Evolutionary conservation across 192 early-diverging fungal species (phyloP).

Genomic region (Powellomyces hirtus): DNA sequence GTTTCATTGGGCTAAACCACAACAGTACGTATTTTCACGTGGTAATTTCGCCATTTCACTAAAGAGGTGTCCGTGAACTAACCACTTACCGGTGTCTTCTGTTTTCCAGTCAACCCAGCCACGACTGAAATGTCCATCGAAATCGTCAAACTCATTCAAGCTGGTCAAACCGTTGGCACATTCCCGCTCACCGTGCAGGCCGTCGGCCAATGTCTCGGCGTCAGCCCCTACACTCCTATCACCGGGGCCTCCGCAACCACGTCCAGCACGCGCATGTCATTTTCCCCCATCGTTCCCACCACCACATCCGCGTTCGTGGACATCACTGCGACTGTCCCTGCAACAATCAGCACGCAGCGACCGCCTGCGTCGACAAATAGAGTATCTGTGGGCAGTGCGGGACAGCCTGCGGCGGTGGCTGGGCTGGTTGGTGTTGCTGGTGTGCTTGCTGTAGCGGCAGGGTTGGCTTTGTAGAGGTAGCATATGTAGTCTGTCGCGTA

Average conservation of each 20-base stretch:
- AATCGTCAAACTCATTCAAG: neutral
- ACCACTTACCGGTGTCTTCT: neutral
- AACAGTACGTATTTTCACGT: no score
- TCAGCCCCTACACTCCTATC: neutral
- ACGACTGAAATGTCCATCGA: neutral
- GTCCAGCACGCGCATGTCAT: no score
- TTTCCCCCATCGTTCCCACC: neutral
- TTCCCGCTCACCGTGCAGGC: slow-evolving; percentile 5
- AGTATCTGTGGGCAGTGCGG: neutral
- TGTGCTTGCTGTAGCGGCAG: neutral
- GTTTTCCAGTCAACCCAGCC: neutral
- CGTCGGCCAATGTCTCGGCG: slow-evolving; percentile 4
- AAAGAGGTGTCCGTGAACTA: no score
- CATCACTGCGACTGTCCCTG: neutral
- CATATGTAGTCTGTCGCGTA: no score
- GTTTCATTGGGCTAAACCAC: slow-evolving; percentile 20
- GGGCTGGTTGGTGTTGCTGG: neutral
- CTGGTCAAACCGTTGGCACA: neutral
- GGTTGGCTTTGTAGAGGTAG: neutral
- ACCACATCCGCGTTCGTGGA: neutral
- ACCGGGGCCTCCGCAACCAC: neutral
- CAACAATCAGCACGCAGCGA: neutral
- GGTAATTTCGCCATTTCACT: no score
- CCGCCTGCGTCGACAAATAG: neutral
- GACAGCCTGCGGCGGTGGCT: neutral